These are phyloP conservation scores for Colletotrichum tropicicola DNA, from an alignment of 2,329 filamentous ascomycete genomes.

Conservation along the genomic window DNA sequence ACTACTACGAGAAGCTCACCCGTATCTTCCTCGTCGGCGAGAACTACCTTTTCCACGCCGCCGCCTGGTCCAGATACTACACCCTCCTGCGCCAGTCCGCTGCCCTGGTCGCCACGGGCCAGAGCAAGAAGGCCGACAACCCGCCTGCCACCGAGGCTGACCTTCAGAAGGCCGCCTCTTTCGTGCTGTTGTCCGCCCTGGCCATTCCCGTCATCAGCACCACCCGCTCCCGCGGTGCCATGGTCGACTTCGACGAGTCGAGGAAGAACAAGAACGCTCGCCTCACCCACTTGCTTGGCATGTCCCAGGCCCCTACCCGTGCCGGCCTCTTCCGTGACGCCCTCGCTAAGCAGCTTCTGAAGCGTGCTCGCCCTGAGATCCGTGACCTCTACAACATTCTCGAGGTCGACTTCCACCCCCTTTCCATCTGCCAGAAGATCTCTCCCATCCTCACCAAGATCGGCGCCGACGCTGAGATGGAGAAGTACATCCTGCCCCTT, in stretches of 20 bases:
- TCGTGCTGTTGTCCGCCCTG: constrained; percentile 92
- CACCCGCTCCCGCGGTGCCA: constrained; percentile 90
- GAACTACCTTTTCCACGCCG: constrained; percentile 99
- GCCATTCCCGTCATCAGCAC: constrained; percentile 99
- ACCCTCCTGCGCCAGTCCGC: constrained; percentile 93
- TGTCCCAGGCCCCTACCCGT: constrained; percentile 89
- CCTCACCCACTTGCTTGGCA: constrained; percentile 93
- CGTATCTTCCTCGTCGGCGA: constrained; percentile 98
- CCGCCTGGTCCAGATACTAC: constrained; percentile 97
- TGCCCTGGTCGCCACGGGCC: constrained; percentile 81
- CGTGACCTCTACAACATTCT: constrained; percentile 98
- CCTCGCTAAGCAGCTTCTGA: constrained; percentile 91
- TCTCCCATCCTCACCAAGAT: constrained; percentile 95
- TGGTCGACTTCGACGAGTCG: constrained; percentile 96
- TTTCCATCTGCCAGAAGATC: constrained; percentile 99
- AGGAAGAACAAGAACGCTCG: constrained; percentile 99
- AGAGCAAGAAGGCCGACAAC: constrained; percentile 94
- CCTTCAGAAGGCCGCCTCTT: constrained; percentile 93
- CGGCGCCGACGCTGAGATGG: constrained; percentile 92
- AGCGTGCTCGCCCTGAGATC: constrained; percentile 93
- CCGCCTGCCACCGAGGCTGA: constrained; percentile 89
- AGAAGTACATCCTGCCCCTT: constrained; percentile 93
- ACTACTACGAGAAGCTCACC: constrained; percentile 99
- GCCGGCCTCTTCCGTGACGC: constrained; percentile 94
- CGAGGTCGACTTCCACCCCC: constrained; percentile 97